Conservation (phyloP, 192 early-diverging fungal genomes). For the Rhizoclosmatium sp. region DNA sequence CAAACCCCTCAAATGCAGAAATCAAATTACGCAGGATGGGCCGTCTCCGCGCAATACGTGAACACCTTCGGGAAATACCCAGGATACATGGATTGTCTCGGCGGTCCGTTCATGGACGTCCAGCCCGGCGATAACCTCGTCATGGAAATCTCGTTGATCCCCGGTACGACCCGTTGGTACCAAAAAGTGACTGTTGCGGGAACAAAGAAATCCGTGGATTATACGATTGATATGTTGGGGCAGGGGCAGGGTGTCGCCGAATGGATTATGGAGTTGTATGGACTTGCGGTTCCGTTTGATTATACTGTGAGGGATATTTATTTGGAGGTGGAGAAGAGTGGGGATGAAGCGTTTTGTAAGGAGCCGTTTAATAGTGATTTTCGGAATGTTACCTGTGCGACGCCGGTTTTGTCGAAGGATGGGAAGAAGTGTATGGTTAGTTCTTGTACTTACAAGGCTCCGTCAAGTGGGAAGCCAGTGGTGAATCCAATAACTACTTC, state of each 20-base stretch:
- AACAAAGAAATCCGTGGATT: background rate
- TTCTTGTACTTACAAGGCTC: background rate
- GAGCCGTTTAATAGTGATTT: background rate
- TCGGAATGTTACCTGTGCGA: background rate
- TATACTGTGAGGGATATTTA: background rate
- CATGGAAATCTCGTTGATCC: background rate
- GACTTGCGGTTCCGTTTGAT: background rate
- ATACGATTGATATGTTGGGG: slow-evolving; percentile 6
- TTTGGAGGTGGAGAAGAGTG: background rate
- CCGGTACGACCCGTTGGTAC: background rate
- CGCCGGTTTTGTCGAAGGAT: background rate
- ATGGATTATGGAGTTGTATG: slow-evolving; percentile 7
- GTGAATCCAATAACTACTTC: background rate
- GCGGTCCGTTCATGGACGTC: slow-evolving; percentile 12
- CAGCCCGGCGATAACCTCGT: background rate
- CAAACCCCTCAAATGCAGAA: background rate
- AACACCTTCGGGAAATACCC: background rate
- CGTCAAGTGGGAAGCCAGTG: background rate
- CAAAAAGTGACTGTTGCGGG: slow-evolving; percentile 13
- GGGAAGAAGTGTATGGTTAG: background rate
- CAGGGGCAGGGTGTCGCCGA: slow-evolving; percentile 13
- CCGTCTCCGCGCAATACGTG: slow-evolving; percentile 23
- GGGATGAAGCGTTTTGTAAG: background rate
- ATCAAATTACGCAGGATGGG: background rate
- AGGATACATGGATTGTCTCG: background rate